phyloP scores from a whole-genome alignment of 257 asterid species.

The Haberlea rhodopensis region DNA sequence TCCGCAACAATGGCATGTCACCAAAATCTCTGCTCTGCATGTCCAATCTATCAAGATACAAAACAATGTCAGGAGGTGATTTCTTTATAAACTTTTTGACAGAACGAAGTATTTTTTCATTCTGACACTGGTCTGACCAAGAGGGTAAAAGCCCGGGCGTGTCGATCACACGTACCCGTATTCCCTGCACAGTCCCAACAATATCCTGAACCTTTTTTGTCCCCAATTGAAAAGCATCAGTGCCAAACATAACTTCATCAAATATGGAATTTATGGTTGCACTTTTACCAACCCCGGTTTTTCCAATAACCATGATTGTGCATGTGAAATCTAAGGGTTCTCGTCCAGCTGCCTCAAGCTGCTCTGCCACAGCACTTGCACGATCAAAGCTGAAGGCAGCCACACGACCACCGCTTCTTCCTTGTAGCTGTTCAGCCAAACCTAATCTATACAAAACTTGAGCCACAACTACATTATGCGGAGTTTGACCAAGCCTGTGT shows the following conservation, averaged over 20 bases:
- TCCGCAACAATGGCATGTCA: conserved; percentile 84
- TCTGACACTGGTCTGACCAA: conserved; percentile 93
- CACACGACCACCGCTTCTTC: conserved; percentile 88
- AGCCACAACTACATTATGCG: conserved; percentile 97
- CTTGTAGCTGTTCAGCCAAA: conserved; percentile 91
- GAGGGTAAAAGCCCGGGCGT: conserved; percentile 97
- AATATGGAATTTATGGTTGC: conserved; percentile 96
- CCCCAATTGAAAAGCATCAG: conserved; percentile 85
- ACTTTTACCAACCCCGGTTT: conserved; percentile 98
- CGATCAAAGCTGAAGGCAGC: conserved; percentile 96
- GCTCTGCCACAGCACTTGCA: conserved; percentile 98
- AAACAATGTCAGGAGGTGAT: conserved; percentile 91
- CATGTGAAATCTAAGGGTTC: conserved; percentile 93
- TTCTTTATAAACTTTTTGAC: conserved; percentile 73
- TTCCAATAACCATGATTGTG: conserved; percentile 97
- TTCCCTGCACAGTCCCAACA: conserved; percentile 95
- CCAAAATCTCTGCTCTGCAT: conserved; percentile 90
- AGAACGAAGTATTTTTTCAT: conserved; percentile 75
- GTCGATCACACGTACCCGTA: conserved; percentile 88
- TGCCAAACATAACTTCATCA: conserved; percentile 75
- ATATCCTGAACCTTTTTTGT: conserved; percentile 96
- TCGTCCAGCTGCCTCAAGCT: conserved; percentile 92
- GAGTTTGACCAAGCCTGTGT: conserved; percentile 92
- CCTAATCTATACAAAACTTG: conserved; percentile 96
- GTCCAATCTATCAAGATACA: conserved; percentile 96